phyloP scores from a whole-genome alignment of 202 grass and related monocot genomes.

The Cymbopogon flexuosus region DNA sequence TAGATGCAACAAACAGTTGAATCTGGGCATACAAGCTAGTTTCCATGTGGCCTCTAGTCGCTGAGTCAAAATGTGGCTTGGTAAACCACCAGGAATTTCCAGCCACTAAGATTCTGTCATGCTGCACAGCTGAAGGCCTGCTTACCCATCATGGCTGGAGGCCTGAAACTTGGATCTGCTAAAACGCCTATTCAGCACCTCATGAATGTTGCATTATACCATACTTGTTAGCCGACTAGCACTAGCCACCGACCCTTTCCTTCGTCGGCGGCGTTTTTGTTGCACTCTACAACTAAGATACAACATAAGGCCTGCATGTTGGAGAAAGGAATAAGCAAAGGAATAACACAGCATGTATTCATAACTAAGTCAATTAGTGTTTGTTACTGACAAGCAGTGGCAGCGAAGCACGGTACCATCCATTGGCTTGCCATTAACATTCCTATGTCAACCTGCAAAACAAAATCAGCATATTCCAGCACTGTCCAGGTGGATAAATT shows the following conservation, averaged over 20 bases:
- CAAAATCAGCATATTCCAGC: background rate
- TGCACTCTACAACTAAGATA: conserved; percentile 76
- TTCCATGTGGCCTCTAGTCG: background rate
- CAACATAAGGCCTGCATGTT: conserved; percentile 61
- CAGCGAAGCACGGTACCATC: conserved; percentile 77
- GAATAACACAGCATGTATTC: background rate
- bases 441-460: conserved; percentile 67
- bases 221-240: conserved; percentile 53
- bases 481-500: background rate
- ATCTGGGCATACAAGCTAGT: background rate
- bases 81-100: conserved; percentile 1
- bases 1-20: background rate
- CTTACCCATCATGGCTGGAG: background rate
- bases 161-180: background rate
- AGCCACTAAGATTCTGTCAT: background rate
- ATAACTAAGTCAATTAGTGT: background rate
- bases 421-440: conserved; percentile 78
- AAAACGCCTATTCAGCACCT: background rate
- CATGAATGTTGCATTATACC: conserved; percentile 28
- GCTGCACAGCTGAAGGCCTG: background rate
- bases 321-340: conserved; percentile 2
- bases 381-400: conserved; percentile 60
- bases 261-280: conserved; percentile 64
- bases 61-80: background rate
- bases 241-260: conserved; percentile 56